phyloP scores from a whole-genome alignment of 1,284 basidiomycete genomes.

The Hymenochaete sp. region DNA sequence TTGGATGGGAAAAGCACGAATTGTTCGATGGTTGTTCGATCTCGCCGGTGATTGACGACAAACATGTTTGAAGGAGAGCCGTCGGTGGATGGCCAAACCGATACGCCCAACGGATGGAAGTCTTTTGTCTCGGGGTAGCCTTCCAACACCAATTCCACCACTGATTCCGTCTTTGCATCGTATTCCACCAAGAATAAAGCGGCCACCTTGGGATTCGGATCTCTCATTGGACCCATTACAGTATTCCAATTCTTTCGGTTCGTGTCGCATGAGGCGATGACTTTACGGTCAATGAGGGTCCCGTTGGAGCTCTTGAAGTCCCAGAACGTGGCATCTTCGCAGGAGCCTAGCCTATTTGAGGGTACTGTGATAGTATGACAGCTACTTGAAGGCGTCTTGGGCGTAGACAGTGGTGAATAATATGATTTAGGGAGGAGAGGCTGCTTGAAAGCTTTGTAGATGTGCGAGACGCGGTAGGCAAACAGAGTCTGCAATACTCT shows the following conservation, averaged over 20 bases:
- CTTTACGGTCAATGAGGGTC: slow-evolving; percentile 30
- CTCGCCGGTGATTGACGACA: slow-evolving; percentile 55
- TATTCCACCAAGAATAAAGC: slow-evolving; percentile 32
- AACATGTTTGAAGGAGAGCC: slow-evolving; percentile 46
- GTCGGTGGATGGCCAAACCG: slow-evolving; percentile 37
- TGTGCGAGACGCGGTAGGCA: slow-evolving; percentile 9
- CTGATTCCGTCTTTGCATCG: slow-evolving; percentile 1
- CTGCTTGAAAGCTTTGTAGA: slow-evolving; percentile 6
- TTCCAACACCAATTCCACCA: slow-evolving; percentile 25
- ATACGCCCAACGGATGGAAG: slow-evolving; percentile 54
- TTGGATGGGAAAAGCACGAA: slow-evolving; percentile 42
- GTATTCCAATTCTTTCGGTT: slow-evolving; percentile 53
- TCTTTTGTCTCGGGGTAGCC: slow-evolving; percentile 39
- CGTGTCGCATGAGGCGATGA: slow-evolving; percentile 48
- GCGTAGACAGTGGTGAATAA: slow-evolving; percentile 4
- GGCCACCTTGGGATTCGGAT: slow-evolving; percentile 44
- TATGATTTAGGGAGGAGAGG: slow-evolving; percentile 8
- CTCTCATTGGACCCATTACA: slow-evolving; percentile 51
- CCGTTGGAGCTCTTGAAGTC: slow-evolving; percentile 34
- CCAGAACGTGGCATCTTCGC: slow-evolving; percentile 60
- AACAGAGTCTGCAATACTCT: background rate
- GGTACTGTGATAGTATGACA: slow-evolving; percentile 3
- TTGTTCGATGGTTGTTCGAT: slow-evolving; percentile 52
- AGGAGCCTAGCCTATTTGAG: slow-evolving; percentile 35
- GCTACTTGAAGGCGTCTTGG: background rate